Base-by-base conservation (phyloP, 208 protist species). In the Crithidia fasciculata region DNA sequence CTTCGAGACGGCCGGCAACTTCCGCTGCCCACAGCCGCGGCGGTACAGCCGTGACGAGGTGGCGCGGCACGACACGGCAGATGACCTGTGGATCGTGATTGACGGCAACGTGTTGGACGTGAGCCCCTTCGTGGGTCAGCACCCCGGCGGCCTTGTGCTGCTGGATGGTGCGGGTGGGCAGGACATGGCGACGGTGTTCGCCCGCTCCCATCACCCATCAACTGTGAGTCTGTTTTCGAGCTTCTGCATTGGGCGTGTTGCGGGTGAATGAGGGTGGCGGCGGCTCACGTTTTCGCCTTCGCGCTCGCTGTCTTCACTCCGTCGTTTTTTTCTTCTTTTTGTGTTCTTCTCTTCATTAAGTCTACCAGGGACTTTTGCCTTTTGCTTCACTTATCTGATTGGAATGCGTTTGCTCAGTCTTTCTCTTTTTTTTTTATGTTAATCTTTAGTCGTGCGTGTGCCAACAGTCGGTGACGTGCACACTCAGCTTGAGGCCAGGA, bases 51-150 rank as follows among this genome's bases (percentile, higher is more conserved):
- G 45, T 15, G 76, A 84, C 15, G 89, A 94, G 39, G 61, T 96
- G 43, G 80, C 81, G 6, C 47, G 8, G 47, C 92, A 95, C 65
- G 49, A 19, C 7, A 83, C 69, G 0, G 59, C 41, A 0, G 63
- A 81, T 16, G 88, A 94, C 61, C 65, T 93, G 49, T 96, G 86
- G 86, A 63, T 96, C 18, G 82, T 92, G 10, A 79, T 96, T 10
- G 79, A 93, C 47, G 80, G 78, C 10, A 92, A 91, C 70, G 89
- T 95, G 56, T 69, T 94, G 19, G 78, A 95, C 65, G 65, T 96
- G 41, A 96, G 81, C 60, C 45, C 45, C 3, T 94, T 94, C 54
- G 62, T 86, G 4, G 7, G 37, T 5, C 69, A 90, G 0, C 91
- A 96, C 58, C 91, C 91, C 7, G 91, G 91, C 36, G 89, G 91